These are phyloP conservation scores for Inga laurina DNA, from an alignment of 306 rosid genomes.

Conservation along the genomic window DNA sequence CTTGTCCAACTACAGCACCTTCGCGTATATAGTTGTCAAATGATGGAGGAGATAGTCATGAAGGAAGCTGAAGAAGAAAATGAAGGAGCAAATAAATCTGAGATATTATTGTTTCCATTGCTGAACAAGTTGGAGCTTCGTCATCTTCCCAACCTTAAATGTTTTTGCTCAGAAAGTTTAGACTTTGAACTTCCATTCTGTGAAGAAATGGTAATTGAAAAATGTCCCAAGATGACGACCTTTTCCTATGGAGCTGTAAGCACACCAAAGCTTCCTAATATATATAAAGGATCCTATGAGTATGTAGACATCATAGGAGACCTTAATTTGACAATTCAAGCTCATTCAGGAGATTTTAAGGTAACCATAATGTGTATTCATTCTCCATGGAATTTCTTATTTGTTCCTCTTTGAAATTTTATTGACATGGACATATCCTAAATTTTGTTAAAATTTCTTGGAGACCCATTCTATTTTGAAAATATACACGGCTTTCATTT, in stretches of 20 bases:
- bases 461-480: neutral
- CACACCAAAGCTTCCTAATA: constrained; percentile 26
- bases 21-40: constrained; percentile 13
- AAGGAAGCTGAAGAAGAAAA: neutral
- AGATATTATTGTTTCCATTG: neutral
- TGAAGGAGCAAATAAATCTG: neutral
- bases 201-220: constrained; percentile 31
- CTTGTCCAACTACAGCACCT: constrained; percentile 12
- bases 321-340: constrained; percentile 23
- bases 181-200: constrained; percentile 27
- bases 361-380: neutral
- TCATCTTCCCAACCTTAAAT: constrained; percentile 8
- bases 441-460: neutral
- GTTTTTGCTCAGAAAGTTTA: constrained; percentile 3
- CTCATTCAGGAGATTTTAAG: constrained; percentile 16
- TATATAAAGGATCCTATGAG: constrained; percentile 27
- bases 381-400: neutral
- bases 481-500: neutral
- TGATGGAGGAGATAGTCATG: constrained; percentile 26
- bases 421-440: neutral
- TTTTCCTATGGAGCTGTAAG: constrained; percentile 22
- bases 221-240: constrained; percentile 22
- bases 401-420: neutral
- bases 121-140: constrained; percentile 34
- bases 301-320: constrained; percentile 20